A percentile compares a stretch with the other conserved stretches of the same genome.
These are phyloP conservation scores for Mucor indicus DNA, from an alignment of 371 early-diverging fungal genomes.

Conservation along the genomic window DNA sequence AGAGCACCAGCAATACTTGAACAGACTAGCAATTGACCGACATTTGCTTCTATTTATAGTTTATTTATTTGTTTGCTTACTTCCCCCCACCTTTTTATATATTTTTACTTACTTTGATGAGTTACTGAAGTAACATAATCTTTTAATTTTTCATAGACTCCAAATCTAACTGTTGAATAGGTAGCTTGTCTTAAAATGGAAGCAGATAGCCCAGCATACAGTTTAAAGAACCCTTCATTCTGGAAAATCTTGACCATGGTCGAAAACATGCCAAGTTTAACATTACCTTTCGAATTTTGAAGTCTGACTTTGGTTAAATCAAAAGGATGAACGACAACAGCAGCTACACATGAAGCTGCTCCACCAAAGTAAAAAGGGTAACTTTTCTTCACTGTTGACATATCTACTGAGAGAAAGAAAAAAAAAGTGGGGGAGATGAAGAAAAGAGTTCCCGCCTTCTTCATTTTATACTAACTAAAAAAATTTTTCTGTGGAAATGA, in stretches of 20 bases:
- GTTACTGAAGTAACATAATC: slow-evolving; percentile 36
- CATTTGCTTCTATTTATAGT: slow-evolving; percentile 9
- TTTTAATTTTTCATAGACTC: slow-evolving; percentile 69
- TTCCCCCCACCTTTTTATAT: too few species aligned
- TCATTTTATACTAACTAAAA: too few species aligned
- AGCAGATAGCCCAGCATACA: slow-evolving; percentile 74
- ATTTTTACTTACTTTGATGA: slow-evolving; percentile 55
- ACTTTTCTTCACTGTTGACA: slow-evolving; percentile 7
- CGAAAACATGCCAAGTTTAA: slow-evolving; percentile 46
- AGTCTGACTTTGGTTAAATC: slow-evolving; percentile 86
- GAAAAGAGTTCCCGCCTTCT: too few species aligned
- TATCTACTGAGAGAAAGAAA: too few species aligned
- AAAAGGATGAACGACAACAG: slow-evolving; percentile 75
- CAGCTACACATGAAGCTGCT: slow-evolving; percentile 59
- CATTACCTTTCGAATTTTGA: slow-evolving; percentile 66
- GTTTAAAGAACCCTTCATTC: slow-evolving; percentile 52
- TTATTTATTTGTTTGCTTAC: background rate
- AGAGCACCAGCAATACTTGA: slow-evolving; percentile 71
- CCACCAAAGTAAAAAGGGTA: slow-evolving; percentile 63
- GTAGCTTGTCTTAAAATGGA: slow-evolving; percentile 74
- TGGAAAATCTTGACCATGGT: slow-evolving; percentile 51
- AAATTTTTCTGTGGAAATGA: too few species aligned
- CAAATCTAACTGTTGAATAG: slow-evolving; percentile 79
- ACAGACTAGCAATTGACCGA: slow-evolving; percentile 50
- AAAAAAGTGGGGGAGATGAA: too few species aligned